Evolutionary conservation across 75 land plant species (phyloP).

Genomic region (Sequoia sempervirens): DNA sequence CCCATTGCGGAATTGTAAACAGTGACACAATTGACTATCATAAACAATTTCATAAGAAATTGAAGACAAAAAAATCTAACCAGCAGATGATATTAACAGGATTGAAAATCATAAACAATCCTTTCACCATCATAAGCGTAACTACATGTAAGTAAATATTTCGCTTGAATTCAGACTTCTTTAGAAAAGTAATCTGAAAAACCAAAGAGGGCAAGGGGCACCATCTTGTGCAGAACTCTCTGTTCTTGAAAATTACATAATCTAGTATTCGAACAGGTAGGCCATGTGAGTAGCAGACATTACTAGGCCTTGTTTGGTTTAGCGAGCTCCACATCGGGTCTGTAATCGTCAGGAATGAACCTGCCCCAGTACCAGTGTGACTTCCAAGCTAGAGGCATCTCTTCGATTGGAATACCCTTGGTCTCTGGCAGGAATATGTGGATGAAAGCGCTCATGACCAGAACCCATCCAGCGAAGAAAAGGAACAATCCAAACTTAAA

Average conservation of each 20-base stretch:
- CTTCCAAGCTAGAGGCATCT: conserved; percentile 45
- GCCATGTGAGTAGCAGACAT: not conserved
- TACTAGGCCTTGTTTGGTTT: not conserved
- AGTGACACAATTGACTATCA: too few relatives aligned
- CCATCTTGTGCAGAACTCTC: not conserved
- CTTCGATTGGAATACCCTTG: conserved; percentile 59
- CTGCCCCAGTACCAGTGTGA: conserved; percentile 52
- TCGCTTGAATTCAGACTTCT: too few relatives aligned
- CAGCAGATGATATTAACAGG: too few relatives aligned
- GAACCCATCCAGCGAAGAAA: conserved; percentile 51
- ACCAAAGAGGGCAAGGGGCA: not conserved
- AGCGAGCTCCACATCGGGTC: not conserved
- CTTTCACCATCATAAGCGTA: too few relatives aligned
- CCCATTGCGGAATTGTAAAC: too few relatives aligned
- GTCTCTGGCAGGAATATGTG: conserved; percentile 49
- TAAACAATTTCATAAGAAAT: too few relatives aligned
- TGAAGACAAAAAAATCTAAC: too few relatives aligned
- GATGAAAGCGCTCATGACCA: conserved; percentile 35
- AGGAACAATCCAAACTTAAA: conserved; percentile 49
- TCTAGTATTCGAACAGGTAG: not conserved
- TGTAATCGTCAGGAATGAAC: conserved; percentile 19
- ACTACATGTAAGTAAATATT: too few relatives aligned
- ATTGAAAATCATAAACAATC: too few relatives aligned
- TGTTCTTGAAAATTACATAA: too few relatives aligned
- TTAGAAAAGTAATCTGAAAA: not conserved